Conservation (phyloP, 306 rosid species). For the Fagus crenata region DNA sequence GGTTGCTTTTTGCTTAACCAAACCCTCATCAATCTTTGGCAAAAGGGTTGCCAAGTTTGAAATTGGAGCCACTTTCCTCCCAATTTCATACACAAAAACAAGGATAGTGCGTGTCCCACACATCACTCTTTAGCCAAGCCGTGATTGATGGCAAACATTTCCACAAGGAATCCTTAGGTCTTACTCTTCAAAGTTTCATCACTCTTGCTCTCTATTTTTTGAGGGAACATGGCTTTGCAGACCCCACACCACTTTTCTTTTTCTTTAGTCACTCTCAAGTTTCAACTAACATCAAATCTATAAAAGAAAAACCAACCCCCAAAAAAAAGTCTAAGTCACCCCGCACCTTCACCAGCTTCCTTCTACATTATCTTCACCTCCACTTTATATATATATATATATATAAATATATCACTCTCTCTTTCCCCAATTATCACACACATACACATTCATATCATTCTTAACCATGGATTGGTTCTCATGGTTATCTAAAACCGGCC, state of each 20-base stretch:
- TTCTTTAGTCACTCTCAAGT: conserved; percentile 63
- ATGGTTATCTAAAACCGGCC: conserved; percentile 77
- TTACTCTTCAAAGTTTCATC: conserved; percentile 32
- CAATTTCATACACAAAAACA: conserved; percentile 33
- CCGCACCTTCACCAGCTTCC: conserved; percentile 23
- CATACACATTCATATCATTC: conserved; percentile 19
- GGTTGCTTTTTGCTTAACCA: conserved; percentile 40
- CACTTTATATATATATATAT: conserved; percentile 20
- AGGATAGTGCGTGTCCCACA: conserved; percentile 26
- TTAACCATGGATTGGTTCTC: conserved; percentile 89
- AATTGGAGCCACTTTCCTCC: conserved; percentile 31
- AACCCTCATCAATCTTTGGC: conserved; percentile 10
- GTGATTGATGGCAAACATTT: conserved; percentile 62
- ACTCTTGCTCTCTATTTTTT: conserved; percentile 24
- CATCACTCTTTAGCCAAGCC: conserved; percentile 37
- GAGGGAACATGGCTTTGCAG: conserved; percentile 52
- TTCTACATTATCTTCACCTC: conserved; percentile 23
- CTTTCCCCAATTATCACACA: conserved; percentile 23
- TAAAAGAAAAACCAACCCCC: conserved; percentile 7
- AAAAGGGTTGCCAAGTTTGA: conserved; percentile 32
- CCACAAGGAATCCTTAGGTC: conserved; percentile 44
- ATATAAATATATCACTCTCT: conserved; percentile 15
- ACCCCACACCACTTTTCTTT: conserved; percentile 45
- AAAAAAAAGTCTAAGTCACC: conserved; percentile 27
- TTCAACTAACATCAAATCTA: conserved; percentile 41